Evolutionary conservation across 805 yeast genomes (phyloP), one percentile per base, ranked within the genome.

Genomic region (Pichia manshurica): DNA sequence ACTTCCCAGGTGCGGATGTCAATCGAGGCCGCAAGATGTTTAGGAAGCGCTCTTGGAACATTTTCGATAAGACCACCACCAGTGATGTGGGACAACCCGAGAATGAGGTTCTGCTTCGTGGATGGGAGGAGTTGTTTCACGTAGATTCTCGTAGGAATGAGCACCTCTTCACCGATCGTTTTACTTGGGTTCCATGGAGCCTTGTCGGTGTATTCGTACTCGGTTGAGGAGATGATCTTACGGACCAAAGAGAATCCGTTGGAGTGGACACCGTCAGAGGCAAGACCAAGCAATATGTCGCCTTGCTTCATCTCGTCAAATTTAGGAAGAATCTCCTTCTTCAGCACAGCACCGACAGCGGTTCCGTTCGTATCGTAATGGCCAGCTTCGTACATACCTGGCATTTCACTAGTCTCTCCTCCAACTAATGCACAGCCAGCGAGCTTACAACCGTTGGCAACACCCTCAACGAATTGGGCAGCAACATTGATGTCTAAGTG

Each of bases 321-420:
- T 54, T 76, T 77, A 43, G 99, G 99, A 55, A 93, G 72, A 42
- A 93, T 78, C 51, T 78, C 75, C 48, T 71, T 68, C 60, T 84
- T 87, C 56, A 78, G 71, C 5, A 93, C 97, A 13, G 99, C 99
- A 61, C 99, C 99, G 39, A 93, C 90, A 46, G 97, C 95, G 33
- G 99, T 95, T 68, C 99, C 99, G 62, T 91, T 93, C 51, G 96
- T 90, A 68, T 93, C 99, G 64, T 93, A 93, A 69, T 93, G 98
- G 31, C 95, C 95, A 48, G 82, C 88, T 50, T 83, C 86, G 62
- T 93, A 93, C 86, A 93, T 87, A 55, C 99, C 99, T 23, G 99
- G 99, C 99, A 93, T 93, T 74, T 93, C 99, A 46, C 96, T 85
- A 34, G 99, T 93, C 70, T 93, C 99, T 56, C 99, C 99, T 48